Evolutionary conservation across 352 stramenopile species (phyloP).

Genomic region (Phytophthora agathidicida): DNA sequence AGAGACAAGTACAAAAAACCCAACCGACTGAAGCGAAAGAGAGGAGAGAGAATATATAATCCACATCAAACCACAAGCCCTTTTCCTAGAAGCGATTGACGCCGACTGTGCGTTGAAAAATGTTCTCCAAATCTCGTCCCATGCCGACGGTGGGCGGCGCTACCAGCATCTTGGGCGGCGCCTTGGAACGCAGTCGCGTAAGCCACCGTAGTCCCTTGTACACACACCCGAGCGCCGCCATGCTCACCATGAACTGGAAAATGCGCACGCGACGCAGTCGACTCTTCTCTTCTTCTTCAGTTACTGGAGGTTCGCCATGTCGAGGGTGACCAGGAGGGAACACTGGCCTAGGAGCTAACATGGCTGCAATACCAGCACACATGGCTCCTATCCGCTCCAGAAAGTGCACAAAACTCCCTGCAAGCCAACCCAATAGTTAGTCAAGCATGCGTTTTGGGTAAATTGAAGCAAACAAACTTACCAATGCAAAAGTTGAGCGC

Average conservation of each 20-base stretch:
- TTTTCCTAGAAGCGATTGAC: slow-evolving; percentile 31
- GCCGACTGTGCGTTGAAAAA: slow-evolving; percentile 72
- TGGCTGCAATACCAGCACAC: slow-evolving; percentile 68
- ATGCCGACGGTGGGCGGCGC: slow-evolving; percentile 31
- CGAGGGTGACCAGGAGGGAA: slow-evolving; percentile 79
- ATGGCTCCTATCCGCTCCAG: slow-evolving; percentile 83
- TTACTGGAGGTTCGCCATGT: slow-evolving; percentile 62
- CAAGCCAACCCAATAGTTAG: slow-evolving; percentile 1
- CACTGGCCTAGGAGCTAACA: slow-evolving; percentile 65
- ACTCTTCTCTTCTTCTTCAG: slow-evolving; percentile 79
- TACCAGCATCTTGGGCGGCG: slow-evolving; percentile 41
- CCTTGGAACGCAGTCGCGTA: slow-evolving; percentile 44
- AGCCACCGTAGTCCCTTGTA: slow-evolving; percentile 74
- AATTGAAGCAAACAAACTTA: slow-evolving; percentile 15
- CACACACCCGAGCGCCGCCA: slow-evolving; percentile 51
- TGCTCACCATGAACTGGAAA: slow-evolving; percentile 80
- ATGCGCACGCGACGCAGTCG: slow-evolving; percentile 73
- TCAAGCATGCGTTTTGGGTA: too few species aligned
- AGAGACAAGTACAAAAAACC: slow-evolving; percentile 14
- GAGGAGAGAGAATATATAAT: too few species aligned
- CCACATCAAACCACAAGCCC: slow-evolving; percentile 10
- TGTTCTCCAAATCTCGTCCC: slow-evolving; percentile 61
- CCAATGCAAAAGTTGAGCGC: slow-evolving; percentile 78
- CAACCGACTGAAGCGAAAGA: slow-evolving; percentile 1
- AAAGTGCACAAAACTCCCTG: slow-evolving; percentile 84